These are phyloP conservation scores for Fraxinus ornus DNA, from an alignment of 305 asterid species.

Conservation along the genomic window DNA sequence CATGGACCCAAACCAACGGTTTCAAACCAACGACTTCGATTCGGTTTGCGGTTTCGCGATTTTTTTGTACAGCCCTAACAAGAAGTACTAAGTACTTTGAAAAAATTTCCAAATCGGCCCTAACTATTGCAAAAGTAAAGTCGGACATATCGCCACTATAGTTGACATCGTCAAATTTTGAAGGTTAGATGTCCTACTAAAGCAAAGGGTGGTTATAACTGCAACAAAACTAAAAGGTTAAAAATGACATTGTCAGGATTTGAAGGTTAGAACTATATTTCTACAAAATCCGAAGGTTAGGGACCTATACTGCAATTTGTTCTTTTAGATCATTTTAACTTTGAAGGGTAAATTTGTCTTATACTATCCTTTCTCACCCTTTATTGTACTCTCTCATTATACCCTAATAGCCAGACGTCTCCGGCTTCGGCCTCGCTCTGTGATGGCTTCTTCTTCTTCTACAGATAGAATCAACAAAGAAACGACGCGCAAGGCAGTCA, in stretches of 20 bases:
- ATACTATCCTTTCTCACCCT: neutral
- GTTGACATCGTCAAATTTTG: neutral
- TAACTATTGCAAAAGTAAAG: neutral
- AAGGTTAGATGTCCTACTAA: neutral
- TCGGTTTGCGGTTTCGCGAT: too few relatives aligned
- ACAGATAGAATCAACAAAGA: slow-evolving; percentile 32
- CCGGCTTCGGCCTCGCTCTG: neutral
- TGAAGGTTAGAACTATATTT: neutral
- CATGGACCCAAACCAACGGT: too few relatives aligned
- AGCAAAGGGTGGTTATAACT: neutral
- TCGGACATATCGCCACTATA: neutral
- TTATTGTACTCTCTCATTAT: neutral
- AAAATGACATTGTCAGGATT: neutral
- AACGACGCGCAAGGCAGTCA: slow-evolving; percentile 42
- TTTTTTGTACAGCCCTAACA: too few relatives aligned
- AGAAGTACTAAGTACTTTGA: too few relatives aligned
- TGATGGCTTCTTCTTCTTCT: slow-evolving; percentile 33
- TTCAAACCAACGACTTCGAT: too few relatives aligned
- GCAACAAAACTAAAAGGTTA: neutral
- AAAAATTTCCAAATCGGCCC: neutral
- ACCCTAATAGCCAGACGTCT: neutral
- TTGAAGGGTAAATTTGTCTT: neutral
- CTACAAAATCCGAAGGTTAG: neutral
- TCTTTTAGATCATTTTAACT: neutral
- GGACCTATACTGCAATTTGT: neutral